Evolutionary conservation across 495 filamentous ascomycete species (phyloP), one percentile per base, ranked within the genome.

Genomic region (Trichocladium uniseriatum): DNA sequence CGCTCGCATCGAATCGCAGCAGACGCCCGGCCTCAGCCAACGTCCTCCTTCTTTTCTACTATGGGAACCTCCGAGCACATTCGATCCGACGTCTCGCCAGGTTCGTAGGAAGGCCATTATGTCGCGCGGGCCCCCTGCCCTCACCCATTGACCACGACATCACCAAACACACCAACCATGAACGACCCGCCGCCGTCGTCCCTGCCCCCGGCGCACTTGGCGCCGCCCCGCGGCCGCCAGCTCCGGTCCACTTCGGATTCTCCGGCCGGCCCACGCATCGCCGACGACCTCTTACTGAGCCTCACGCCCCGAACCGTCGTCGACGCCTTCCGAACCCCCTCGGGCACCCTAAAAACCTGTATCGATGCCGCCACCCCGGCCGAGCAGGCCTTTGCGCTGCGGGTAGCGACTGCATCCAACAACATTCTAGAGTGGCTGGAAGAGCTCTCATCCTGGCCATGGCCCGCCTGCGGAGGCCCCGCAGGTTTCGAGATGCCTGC

Each of bases 381-480:
- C 9, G 83, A 89, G 64, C 76, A 82, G 57, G 78, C 81, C 16
- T 79, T 88, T 56, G 87, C 84, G 2, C 75, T 86, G 45, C 73
- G 82, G 55, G 86, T 84, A 13, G 86, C 87, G 9, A 59, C 85
- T 54, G 84, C 83, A 14, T 83, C 83, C 29, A 78, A 86, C 57
- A 83, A 81, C 48, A 75, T 95, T 48, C 71, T 77, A 48, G 70
- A 80, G 53, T 95, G 89, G 89, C 75, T 83, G 29, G 75, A 79
- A 36, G 89, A 95, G 66, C 69, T 95, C 13, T 73, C 77, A 18
- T 59, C 67, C 21, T 95, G 89, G 89, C 62, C 67, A 28, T 95
- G 89, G 89, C 79, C 82, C 8, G 64, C 70, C n/a, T n/a, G n/a
- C 9, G 78, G 72, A 38, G 75, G 78, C 39, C 64, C 71, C 8